These are phyloP conservation scores for Metrosideros polymorpha DNA, from an alignment of 441 rosid genomes.

Conservation along the genomic window DNA sequence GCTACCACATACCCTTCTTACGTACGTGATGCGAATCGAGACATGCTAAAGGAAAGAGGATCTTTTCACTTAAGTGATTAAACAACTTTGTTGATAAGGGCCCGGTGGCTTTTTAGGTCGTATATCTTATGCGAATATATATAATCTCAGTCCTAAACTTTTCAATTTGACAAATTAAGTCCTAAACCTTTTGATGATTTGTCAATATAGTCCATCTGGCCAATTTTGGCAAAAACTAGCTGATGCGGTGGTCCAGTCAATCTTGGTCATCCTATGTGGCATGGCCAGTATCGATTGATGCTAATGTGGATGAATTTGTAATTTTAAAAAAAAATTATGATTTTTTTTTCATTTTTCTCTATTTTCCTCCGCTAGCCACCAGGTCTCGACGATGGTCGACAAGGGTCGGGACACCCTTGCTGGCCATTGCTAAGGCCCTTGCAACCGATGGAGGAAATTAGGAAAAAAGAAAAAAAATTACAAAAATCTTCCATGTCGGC, in stretches of 20 bases:
- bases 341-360: neutral
- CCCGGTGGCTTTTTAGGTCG: neutral
- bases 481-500: too few species aligned
- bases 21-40: neutral
- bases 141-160: neutral
- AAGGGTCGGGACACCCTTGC: neutral
- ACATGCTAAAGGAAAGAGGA: neutral
- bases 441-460: too few species aligned
- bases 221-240: neutral
- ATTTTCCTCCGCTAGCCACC: neutral
- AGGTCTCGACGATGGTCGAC: neutral
- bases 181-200: neutral
- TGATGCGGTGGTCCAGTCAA: too few species aligned
- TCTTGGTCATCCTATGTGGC: too few species aligned
- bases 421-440: too few species aligned
- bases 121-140: accelerated
- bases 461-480: too few species aligned
- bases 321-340: too few species aligned
- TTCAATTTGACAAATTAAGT: neutral
- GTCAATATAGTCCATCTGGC: neutral
- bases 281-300: accelerated
- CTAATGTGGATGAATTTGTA: neutral
- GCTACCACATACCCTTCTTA: neutral
- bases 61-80: neutral
- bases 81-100: neutral